phyloP scores from a whole-genome alignment of 805 yeast genomes.

The Candida coquimbonensis region DNA sequence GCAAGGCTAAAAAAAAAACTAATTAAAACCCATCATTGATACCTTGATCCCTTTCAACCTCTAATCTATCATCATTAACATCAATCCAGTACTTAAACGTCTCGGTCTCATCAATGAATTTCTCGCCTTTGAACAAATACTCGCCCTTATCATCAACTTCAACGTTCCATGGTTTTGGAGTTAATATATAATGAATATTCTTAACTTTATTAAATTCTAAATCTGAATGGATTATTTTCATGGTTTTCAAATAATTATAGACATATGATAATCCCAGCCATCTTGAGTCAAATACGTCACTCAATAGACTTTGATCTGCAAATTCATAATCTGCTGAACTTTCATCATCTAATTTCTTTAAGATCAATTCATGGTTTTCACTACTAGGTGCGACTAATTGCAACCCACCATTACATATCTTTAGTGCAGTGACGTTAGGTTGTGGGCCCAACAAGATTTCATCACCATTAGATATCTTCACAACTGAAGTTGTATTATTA shows the following conservation, averaged over 20 bases:
- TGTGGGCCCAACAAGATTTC: slow-evolving; percentile 33
- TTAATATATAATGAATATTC: slow-evolving; percentile 49
- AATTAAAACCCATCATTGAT: slow-evolving; percentile 11
- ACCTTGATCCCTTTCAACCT: slow-evolving; percentile 8
- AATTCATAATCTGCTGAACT: slow-evolving; percentile 39
- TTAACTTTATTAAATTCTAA: slow-evolving; percentile 45
- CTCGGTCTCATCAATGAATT: slow-evolving; percentile 32
- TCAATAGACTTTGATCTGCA: slow-evolving; percentile 51
- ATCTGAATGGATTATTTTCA: slow-evolving; percentile 36
- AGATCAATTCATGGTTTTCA: slow-evolving; percentile 32
- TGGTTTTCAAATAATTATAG: slow-evolving; percentile 52
- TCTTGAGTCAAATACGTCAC: slow-evolving; percentile 42
- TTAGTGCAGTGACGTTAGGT: slow-evolving; percentile 32
- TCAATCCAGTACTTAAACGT: slow-evolving; percentile 48
- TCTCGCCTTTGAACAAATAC: slow-evolving; percentile 17
- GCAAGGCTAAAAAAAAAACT: too few relatives aligned
- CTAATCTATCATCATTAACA: slow-evolving; percentile 32
- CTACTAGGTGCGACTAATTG: slow-evolving; percentile 40
- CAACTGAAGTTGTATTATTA: slow-evolving; percentile 24
- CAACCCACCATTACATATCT: slow-evolving; percentile 54
- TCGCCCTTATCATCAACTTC: neutral
- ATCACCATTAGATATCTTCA: slow-evolving; percentile 4
- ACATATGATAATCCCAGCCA: slow-evolving; percentile 49
- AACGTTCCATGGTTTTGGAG: slow-evolving; percentile 56
- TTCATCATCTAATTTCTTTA: slow-evolving; percentile 30